Percentiles rank a stretch among this genome's conserved stretches.
Evolutionary conservation across 164 flowering plant genomes (phyloP).

Genomic region (Tinospora cordifolia): DNA sequence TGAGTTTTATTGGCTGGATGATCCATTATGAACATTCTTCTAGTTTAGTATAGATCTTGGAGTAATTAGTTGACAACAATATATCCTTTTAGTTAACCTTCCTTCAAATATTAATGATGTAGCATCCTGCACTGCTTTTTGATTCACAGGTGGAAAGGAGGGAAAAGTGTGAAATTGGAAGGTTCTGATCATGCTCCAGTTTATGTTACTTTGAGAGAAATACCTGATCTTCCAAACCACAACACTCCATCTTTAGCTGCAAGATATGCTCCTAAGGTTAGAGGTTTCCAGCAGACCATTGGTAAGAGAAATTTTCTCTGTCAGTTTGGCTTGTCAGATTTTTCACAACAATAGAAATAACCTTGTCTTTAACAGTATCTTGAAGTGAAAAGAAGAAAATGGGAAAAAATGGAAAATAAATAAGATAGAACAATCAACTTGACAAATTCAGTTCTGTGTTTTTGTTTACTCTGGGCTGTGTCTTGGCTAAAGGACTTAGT

Average conservation of each 20-base stretch:
- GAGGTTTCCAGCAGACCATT: conserved; percentile 84
- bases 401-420: no score
- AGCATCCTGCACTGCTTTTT: conserved; percentile 1
- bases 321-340: neutral
- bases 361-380: no score
- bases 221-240: conserved; percentile 53
- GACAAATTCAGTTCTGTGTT: no score
- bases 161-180: conserved; percentile 56
- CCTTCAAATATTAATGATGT: neutral
- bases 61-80: neutral
- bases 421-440: no score
- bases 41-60: neutral
- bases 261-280: conserved; percentile 74
- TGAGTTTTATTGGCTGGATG: neutral
- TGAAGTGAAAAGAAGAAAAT: no score
- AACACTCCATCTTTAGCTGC: conserved; percentile 75
- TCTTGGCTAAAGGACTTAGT: no score
- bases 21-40: neutral
- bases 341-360: neutral
- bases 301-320: conserved; percentile 33
- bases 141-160: conserved; percentile 69
- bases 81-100: neutral
- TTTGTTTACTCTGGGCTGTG: no score
- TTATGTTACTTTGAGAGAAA: conserved; percentile 42
- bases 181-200: conserved; percentile 99